Percentiles rank a stretch among this genome's conserved stretches.
phyloP scores from a whole-genome alignment of 2,329 filamentous ascomycete species.

The Beauveria pseudobassiana region DNA sequence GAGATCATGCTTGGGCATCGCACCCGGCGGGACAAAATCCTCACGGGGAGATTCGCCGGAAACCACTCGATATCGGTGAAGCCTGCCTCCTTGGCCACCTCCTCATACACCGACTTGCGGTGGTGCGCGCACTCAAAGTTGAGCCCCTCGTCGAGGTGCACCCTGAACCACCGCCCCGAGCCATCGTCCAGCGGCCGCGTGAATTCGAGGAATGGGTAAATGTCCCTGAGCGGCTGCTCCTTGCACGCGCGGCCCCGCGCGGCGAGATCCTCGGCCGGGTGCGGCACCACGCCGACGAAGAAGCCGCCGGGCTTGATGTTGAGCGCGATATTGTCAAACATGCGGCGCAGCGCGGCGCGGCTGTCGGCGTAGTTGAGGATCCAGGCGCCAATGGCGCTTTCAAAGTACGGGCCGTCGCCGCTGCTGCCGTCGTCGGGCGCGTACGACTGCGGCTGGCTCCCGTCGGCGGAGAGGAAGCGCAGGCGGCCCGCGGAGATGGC shows the following conservation, averaged over 20 bases:
- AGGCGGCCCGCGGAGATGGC: background rate
- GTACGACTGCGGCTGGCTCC: background rate
- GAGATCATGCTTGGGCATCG: background rate
- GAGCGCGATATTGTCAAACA: slow-evolving; percentile 6
- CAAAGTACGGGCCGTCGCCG: background rate
- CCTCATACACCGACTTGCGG: background rate
- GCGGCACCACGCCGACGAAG: slow-evolving; percentile 3
- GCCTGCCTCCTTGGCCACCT: background rate
- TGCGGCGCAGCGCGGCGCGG: slow-evolving; percentile 1
- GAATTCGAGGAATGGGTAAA: background rate
- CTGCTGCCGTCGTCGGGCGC: background rate
- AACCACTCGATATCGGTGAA: background rate
- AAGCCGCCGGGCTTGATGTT: slow-evolving; percentile 8
- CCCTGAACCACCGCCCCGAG: slow-evolving; percentile 1
- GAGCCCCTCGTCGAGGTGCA: background rate
- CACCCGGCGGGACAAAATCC: background rate
- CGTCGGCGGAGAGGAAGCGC: slow-evolving; percentile 1
- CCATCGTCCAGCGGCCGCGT: background rate
- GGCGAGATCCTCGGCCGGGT: background rate
- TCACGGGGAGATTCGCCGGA: background rate
- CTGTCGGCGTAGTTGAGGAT: slow-evolving; percentile 5
- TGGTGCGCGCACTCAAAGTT: background rate
- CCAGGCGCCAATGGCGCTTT: slow-evolving; percentile 4
- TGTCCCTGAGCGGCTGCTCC: background rate
- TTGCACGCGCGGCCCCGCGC: background rate